These are phyloP conservation scores for Sphaerulina vaccinii DNA, from an alignment of 2,329 filamentous ascomycete species.

Conservation along the genomic window DNA sequence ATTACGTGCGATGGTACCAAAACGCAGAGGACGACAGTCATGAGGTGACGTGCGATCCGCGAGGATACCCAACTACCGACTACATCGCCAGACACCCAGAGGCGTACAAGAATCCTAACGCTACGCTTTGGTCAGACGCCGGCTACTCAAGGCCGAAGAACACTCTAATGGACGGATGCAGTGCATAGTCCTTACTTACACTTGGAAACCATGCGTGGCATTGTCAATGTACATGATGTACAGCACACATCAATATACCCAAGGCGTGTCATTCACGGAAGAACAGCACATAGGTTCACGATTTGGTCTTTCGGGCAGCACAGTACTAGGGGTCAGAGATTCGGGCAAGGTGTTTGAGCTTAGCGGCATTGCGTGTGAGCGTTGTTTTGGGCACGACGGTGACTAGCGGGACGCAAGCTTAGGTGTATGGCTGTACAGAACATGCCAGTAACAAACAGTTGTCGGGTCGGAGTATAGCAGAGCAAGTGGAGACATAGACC, in stretches of 20 bases:
- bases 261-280: background rate
- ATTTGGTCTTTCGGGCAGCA: background rate
- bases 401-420: background rate
- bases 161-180: constrained; percentile 44
- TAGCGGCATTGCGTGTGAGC: background rate
- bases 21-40: constrained; percentile 40
- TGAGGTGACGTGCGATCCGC: constrained; percentile 54
- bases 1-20: constrained; percentile 58
- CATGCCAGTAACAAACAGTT: background rate
- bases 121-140: constrained; percentile 47
- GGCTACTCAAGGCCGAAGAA: constrained; percentile 46
- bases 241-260: constrained; percentile 4
- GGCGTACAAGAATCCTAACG: constrained; percentile 52
- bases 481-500: background rate
- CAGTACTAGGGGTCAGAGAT: background rate
- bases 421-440: constrained; percentile 1
- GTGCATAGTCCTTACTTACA: constrained; percentile 10
- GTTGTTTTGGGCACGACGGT: constrained; percentile 2
- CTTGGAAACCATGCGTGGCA: constrained; percentile 17
- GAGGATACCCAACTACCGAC: constrained; percentile 52
- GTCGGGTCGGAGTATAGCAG: background rate
- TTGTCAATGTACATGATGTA: constrained; percentile 11
- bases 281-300: background rate
- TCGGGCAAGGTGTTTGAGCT: constrained; percentile 2
- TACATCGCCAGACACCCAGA: constrained; percentile 51